A percentile compares a stretch with the other conserved stretches of the same genome.
Conservation (phyloP, 108 stramenopile species). For the Chaetoceros muelleri region DNA sequence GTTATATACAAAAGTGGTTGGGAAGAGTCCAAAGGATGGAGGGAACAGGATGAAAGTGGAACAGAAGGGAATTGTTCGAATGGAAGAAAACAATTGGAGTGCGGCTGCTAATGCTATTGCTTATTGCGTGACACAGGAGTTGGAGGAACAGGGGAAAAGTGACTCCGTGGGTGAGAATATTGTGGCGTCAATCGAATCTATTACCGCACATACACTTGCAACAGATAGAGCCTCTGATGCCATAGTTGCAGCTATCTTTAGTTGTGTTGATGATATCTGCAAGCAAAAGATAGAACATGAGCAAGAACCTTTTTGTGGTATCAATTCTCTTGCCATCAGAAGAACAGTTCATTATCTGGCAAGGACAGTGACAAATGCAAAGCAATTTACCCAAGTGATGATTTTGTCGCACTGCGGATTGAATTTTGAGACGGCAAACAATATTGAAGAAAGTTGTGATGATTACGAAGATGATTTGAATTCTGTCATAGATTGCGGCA, state of each 20-base stretch:
- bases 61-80: constrained; percentile 17
- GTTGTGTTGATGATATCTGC: background rate
- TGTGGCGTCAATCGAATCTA: constrained; percentile 33
- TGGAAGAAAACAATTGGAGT: constrained; percentile 17
- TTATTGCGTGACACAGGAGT: constrained; percentile 40
- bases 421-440: constrained; percentile 23
- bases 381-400: constrained; percentile 28
- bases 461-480: constrained; percentile 8
- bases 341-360: constrained; percentile 26
- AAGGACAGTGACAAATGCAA: constrained; percentile 3
- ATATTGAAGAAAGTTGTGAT: constrained; percentile 13
- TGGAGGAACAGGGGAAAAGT: no score
- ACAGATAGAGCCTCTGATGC: constrained; percentile 35
- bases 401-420: constrained; percentile 55
- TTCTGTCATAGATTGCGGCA: constrained; percentile 5
- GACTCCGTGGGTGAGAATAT: constrained; percentile 12
- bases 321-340: constrained; percentile 39
- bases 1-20: constrained; percentile 32
- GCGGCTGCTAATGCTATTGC: constrained; percentile 40
- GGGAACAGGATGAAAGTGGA: constrained; percentile 7
- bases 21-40: constrained; percentile 16
- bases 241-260: constrained; percentile 37
- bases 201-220: constrained; percentile 35
- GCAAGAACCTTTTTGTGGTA: constrained; percentile 1
- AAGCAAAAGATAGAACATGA: constrained; percentile 21